Conservation (phyloP, 2,329 filamentous ascomycete genomes). For the Talaromyces sp. region DNA sequence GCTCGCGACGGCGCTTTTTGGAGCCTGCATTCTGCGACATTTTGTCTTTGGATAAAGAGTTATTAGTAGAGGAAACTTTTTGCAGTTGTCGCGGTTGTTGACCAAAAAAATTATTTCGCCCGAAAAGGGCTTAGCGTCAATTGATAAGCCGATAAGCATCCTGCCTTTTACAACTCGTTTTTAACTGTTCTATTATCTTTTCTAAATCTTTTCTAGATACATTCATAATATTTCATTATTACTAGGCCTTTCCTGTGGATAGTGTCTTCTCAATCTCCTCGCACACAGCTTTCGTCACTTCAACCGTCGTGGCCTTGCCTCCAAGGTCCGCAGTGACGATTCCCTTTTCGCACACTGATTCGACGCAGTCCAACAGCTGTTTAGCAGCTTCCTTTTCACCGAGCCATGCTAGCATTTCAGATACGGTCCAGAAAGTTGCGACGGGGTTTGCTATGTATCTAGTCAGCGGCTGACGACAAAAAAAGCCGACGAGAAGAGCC, state of each 20-base stretch:
- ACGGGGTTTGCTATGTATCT: slow-evolving; percentile 51
- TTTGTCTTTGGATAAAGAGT: slow-evolving; percentile 14
- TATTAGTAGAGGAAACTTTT: not conserved
- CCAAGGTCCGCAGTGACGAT: slow-evolving; percentile 57
- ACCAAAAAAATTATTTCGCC: not conserved
- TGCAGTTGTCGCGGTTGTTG: not conserved
- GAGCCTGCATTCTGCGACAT: slow-evolving; percentile 24
- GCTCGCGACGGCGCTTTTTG: slow-evolving; percentile 38
- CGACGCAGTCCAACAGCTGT: slow-evolving; percentile 54
- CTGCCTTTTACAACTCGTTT: not conserved
- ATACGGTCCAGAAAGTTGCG: slow-evolving; percentile 64
- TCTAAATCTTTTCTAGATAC: not conserved
- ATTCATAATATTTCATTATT: not conserved
- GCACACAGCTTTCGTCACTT: slow-evolving; percentile 55
- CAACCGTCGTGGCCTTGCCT: slow-evolving; percentile 51
- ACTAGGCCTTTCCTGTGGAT: not conserved
- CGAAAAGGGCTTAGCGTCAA: not conserved
- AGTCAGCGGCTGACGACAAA: not conserved
- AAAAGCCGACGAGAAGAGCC: not conserved
- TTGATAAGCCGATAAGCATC: not conserved
- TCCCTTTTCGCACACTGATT: slow-evolving; percentile 53
- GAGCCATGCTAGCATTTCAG: slow-evolving; percentile 63
- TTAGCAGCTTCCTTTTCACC: slow-evolving; percentile 54
- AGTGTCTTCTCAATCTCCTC: slow-evolving; percentile 40
- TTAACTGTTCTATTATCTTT: not conserved